Evolutionary conservation across 2,329 filamentous ascomycete genomes (phyloP), one percentile per base, ranked within the genome.

Genomic region (Gliomastix tumulicola): DNA sequence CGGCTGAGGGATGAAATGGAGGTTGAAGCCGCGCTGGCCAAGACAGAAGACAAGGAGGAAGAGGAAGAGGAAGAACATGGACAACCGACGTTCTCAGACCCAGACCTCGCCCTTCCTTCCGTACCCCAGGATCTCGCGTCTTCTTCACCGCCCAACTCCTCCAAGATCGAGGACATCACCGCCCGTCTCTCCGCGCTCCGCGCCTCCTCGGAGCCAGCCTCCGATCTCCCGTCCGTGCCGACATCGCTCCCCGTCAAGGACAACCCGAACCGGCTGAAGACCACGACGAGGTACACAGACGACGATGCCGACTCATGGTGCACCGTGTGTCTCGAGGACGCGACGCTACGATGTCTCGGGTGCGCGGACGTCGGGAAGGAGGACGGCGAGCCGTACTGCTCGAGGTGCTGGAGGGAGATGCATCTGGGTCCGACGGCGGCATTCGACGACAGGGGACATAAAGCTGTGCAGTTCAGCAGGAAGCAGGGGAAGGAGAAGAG

Each of bases 321-420:
- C 55, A 74, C 81, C 21, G 88, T 92, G 9, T 94, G 88, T 53
- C 77, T 83, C 32, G 84, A 88, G 40, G 84, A 92, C 50, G 86
- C 82, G 0, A 79, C 77, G 4, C 61, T 92, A 20, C 70, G 71
- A 39, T 94, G 88, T 53, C 53, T 79, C 1, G 85, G 82, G 4
- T 94, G 88, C 49, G 79, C 89, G 44, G 65, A 87, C 28, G 22
- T 22, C n/a, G 27, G 27, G 13, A 31, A 19, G 12, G 35, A 25
- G 7, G n/a, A n/a, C n/a, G 37, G 32, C 17, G 38, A 40, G 11
- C 38, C 38, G n/a, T 94, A 90, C 54, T 94, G 88, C 55, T 66
- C 70, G 17, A 65, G 74, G 13, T 94, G 88, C 63, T 94, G 87
- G 87, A 73, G 70, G 41, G 86, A 90, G 51, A 87, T 88, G 56